phyloP scores from a whole-genome alignment of 2,329 filamentous ascomycete genomes.

The Fusarium floridanum region DNA sequence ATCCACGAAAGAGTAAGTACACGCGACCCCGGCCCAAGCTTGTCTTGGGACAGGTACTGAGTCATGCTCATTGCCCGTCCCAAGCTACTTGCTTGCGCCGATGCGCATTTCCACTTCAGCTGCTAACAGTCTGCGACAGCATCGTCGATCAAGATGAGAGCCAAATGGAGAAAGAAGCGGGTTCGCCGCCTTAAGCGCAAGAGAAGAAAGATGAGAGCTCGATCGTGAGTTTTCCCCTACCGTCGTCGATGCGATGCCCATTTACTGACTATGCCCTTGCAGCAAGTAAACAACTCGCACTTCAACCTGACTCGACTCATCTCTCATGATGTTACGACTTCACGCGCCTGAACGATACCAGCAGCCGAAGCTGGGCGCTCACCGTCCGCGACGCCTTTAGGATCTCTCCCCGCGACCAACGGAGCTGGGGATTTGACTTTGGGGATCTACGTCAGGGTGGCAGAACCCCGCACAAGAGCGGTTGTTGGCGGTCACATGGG shows the following conservation, averaged over 20 bases:
- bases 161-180: conserved; percentile 99
- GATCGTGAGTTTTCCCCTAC: conserved; percentile 77
- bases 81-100: conserved; percentile 15
- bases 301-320: conserved; percentile 68
- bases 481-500: conserved; percentile 49
- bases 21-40: conserved; percentile 24
- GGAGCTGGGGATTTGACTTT: conserved; percentile 46
- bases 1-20: conserved; percentile 58
- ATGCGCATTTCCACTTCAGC: conserved; percentile 7
- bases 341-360: conserved; percentile 48
- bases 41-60: conserved; percentile 22
- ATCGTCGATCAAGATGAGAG: conserved; percentile 78
- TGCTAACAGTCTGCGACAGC: conserved; percentile 44
- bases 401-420: conserved; percentile 32
- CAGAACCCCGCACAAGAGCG: conserved; percentile 47
- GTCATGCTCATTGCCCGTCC: conserved; percentile 23
- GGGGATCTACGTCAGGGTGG: conserved; percentile 45
- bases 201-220: conserved; percentile 99
- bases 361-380: conserved; percentile 46
- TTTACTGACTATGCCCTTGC: conserved; percentile 50
- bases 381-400: conserved; percentile 30
- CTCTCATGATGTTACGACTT: conserved; percentile 56
- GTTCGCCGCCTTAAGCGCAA: conserved; percentile 99
- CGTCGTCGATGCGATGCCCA: conserved; percentile 13
- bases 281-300: conserved; percentile 78